phyloP scores from a whole-genome alignment of 169 alveolate species.

The Theileria annulata region DNA sequence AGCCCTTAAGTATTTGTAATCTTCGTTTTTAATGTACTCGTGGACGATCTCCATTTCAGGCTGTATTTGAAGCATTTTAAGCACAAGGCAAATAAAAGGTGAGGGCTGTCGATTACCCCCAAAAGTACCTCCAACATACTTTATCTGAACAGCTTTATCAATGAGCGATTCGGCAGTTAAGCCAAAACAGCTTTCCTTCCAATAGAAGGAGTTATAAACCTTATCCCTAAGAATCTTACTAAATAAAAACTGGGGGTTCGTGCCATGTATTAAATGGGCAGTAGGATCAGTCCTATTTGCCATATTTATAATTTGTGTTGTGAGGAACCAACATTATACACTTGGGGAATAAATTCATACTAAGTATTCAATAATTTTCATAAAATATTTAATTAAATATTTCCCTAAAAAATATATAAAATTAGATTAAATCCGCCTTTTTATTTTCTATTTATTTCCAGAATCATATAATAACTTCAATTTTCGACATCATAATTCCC shows the following conservation, averaged over 20 bases:
- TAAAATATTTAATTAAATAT: too few species aligned
- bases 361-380: neutral
- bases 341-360: neutral
- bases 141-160: conserved; percentile 91
- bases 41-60: conserved; percentile 93
- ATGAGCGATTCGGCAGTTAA: conserved; percentile 90
- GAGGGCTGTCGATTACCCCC: conserved; percentile 95
- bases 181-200: conserved; percentile 90
- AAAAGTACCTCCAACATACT: conserved; percentile 95
- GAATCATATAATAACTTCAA: neutral
- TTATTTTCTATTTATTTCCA: too few species aligned
- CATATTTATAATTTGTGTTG: conserved; percentile 52
- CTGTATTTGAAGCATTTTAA: conserved; percentile 94
- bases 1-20: conserved; percentile 95
- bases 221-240: conserved; percentile 84
- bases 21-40: conserved; percentile 92
- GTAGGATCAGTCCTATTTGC: conserved; percentile 88
- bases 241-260: conserved; percentile 85
- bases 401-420: neutral
- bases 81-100: conserved; percentile 91
- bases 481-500: conserved; percentile 3
- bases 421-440: neutral
- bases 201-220: conserved; percentile 80
- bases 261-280: conserved; percentile 82
- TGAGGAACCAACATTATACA: neutral